A percentile compares a stretch with the other conserved stretches of the same genome.
phyloP scores from a whole-genome alignment of 176 grass and related monocot species.

The Eleusine coracana region DNA sequence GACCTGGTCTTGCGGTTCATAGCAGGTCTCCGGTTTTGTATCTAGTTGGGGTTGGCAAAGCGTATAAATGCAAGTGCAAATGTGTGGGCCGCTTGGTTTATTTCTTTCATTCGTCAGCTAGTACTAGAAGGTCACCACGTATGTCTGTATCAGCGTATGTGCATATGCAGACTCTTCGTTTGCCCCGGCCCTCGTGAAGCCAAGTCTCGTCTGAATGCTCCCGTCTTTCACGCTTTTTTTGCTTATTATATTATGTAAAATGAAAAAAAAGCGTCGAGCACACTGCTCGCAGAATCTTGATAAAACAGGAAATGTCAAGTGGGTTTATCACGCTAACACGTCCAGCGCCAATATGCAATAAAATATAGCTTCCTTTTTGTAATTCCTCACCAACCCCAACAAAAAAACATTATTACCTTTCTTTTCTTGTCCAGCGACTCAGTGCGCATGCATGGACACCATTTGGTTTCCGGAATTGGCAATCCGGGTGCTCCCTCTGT shows the following conservation, averaged over 20 bases:
- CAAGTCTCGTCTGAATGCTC: not conserved
- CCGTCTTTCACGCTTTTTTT: not conserved
- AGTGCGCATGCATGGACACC: not conserved
- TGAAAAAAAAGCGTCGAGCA: not conserved
- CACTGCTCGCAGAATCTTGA: not conserved
- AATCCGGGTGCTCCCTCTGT: constrained; percentile 12
- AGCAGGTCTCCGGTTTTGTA: not conserved
- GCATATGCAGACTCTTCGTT: not conserved
- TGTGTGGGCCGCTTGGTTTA: not conserved
- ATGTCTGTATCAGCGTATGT: not conserved
- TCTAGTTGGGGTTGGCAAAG: not conserved
- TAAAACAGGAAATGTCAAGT: not conserved
- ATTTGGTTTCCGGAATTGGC: constrained; percentile 26
- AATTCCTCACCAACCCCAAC: not conserved
- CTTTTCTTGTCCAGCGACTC: not conserved
- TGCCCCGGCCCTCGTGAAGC: not conserved
- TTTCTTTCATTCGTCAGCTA: not conserved
- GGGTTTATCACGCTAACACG: not conserved
- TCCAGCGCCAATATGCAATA: not conserved
- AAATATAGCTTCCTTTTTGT: not conserved
- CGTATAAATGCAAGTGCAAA: not conserved
- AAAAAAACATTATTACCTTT: not conserved
- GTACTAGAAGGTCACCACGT: not conserved
- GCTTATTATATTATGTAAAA: not conserved
- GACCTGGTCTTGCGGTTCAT: not conserved